Conservation (phyloP, 2,329 filamentous ascomycete species). For the Colletotrichum cuscutae region DNA sequence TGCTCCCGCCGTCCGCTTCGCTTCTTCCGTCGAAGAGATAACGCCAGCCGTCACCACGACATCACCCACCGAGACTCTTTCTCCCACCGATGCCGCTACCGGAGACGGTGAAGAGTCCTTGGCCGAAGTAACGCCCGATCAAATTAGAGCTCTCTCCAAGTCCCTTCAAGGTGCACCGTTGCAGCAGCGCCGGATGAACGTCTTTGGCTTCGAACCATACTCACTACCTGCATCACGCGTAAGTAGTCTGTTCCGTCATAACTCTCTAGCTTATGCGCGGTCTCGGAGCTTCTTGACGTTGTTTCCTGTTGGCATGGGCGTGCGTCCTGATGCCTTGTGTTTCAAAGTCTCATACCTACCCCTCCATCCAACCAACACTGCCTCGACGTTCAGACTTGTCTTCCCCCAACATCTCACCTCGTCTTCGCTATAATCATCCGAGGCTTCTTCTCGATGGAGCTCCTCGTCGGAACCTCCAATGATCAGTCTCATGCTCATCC, state of each 20-base stretch:
- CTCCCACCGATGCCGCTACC: constrained; percentile 37
- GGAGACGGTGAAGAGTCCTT: constrained; percentile 42
- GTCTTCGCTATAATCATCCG: background rate
- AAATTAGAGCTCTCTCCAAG: constrained; percentile 77
- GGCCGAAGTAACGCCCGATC: constrained; percentile 63
- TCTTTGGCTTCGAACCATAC: constrained; percentile 90
- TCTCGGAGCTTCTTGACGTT: constrained; percentile 8
- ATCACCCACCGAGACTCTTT: constrained; percentile 39
- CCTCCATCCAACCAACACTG: constrained; percentile 13
- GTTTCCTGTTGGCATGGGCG: constrained; percentile 29
- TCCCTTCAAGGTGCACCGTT: constrained; percentile 79
- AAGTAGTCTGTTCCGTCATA: constrained; percentile 52
- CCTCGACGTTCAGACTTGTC: constrained; percentile 17
- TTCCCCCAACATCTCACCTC: constrained; percentile 1
- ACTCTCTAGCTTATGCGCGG: constrained; percentile 7
- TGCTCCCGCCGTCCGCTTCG: constrained; percentile 73
- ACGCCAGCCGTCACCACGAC: constrained; percentile 55
- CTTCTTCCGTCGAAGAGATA: constrained; percentile 77
- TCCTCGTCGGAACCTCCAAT: constrained; percentile 12
- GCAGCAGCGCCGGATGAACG: constrained; percentile 84
- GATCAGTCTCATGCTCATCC: constrained; percentile 6
- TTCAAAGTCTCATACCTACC: constrained; percentile 32
- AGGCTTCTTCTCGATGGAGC: constrained; percentile 17
- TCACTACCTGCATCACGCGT: constrained; percentile 88
- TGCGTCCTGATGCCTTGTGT: constrained; percentile 11